These are phyloP conservation scores for Venturiaceae sp. DNA, from an alignment of 2,329 filamentous ascomycete genomes.

Conservation along the genomic window DNA sequence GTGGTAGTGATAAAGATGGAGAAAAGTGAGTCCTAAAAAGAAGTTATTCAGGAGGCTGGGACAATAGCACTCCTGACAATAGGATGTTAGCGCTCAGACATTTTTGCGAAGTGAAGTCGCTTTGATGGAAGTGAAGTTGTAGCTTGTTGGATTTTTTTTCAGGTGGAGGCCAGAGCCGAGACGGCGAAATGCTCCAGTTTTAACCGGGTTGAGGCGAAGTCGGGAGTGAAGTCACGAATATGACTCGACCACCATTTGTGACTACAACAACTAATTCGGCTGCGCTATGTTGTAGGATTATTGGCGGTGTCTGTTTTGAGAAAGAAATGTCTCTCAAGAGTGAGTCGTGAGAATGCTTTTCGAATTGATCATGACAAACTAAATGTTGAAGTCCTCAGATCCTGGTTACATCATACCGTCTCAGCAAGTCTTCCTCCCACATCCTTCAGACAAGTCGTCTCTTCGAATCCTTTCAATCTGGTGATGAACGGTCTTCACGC, in stretches of 20 bases:
- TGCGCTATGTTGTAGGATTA: not conserved
- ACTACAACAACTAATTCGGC: not conserved
- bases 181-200: not conserved
- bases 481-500: too few species aligned
- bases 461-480: too few species aligned
- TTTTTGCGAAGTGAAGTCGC: not conserved
- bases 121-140: not conserved
- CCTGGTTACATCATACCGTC: too few species aligned
- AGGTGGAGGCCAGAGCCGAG: not conserved
- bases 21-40: not conserved
- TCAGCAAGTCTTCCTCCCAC: too few species aligned
- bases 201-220: not conserved
- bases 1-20: not conserved
- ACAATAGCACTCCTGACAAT: constrained; percentile 1
- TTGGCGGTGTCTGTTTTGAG: not conserved
- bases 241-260: not conserved
- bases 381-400: too few species aligned
- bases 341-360: too few species aligned
- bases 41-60: not conserved
- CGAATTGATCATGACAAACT: too few species aligned
- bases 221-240: not conserved
- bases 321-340: too few species aligned
- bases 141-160: not conserved
- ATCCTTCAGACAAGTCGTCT: too few species aligned
- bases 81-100: not conserved